These are phyloP conservation scores for Blastobotrys persicus DNA, from an alignment of 1,139 yeast species.

Conservation along the genomic window DNA sequence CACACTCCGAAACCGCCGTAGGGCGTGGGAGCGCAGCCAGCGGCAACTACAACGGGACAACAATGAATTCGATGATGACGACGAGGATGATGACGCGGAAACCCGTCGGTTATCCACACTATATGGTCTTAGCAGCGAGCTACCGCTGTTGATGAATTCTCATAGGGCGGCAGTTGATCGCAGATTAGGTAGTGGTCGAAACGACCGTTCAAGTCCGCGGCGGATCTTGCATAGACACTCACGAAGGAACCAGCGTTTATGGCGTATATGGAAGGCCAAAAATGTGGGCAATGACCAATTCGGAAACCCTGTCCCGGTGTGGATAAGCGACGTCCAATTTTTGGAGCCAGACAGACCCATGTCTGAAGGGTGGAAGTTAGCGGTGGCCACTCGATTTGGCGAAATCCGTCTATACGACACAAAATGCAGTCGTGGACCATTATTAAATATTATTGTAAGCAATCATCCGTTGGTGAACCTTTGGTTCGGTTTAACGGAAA, in stretches of 20 bases:
- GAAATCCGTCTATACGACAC: slow-evolving; percentile 38
- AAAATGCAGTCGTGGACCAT: slow-evolving; percentile 29
- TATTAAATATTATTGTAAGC: slow-evolving; percentile 31
- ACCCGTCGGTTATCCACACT: neutral
- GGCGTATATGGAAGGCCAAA: slow-evolving; percentile 32
- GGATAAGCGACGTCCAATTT: slow-evolving; percentile 38
- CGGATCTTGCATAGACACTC: neutral
- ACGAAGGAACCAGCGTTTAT: neutral
- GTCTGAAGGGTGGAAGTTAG: slow-evolving; percentile 32
- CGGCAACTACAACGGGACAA: neutral
- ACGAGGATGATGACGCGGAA: slow-evolving; percentile 2
- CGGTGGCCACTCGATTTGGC: slow-evolving; percentile 35
- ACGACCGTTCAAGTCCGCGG: neutral
- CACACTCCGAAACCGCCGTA: neutral
- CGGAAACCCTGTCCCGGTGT: slow-evolving; percentile 26
- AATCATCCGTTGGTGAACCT: slow-evolving; percentile 32
- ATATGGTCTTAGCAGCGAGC: slow-evolving; percentile 3
- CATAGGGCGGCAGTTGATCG: slow-evolving; percentile 7
- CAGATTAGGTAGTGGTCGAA: neutral
- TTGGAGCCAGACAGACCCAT: slow-evolving; percentile 30
- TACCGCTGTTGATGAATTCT: neutral
- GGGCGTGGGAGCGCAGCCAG: slow-evolving; percentile 1
- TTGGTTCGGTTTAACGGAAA: slow-evolving; percentile 21
- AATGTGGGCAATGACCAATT: slow-evolving; percentile 30
- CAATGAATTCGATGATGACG: neutral